A percentile compares a stretch with the other conserved stretches of the same genome.
These are phyloP conservation scores for Trichosporon coremiiforme DNA, from an alignment of 1,284 basidiomycete species.

Conservation along the genomic window DNA sequence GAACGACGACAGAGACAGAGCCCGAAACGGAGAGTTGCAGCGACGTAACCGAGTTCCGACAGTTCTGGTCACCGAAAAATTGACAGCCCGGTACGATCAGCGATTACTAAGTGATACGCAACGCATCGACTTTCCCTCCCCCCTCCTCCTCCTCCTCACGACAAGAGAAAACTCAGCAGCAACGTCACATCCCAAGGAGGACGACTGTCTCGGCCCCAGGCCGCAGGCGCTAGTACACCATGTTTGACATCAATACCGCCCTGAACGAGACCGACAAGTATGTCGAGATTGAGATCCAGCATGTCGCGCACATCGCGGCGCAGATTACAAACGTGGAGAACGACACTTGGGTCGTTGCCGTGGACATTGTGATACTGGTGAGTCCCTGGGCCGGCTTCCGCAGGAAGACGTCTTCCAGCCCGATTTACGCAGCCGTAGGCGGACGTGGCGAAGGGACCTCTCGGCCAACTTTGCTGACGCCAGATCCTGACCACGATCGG, in stretches of 20 bases:
- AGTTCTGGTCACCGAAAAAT: neutral
- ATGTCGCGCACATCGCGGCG: slow-evolving; percentile 25
- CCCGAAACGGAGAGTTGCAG: neutral
- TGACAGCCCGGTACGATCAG: neutral
- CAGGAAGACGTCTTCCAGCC: too few relatives aligned
- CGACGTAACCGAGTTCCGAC: neutral
- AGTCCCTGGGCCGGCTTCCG: too few relatives aligned
- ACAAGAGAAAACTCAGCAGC: neutral
- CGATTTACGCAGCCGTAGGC: too few relatives aligned
- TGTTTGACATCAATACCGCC: neutral
- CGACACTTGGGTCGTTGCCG: slow-evolving; percentile 46
- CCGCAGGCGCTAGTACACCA: neutral
- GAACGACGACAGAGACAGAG: neutral
- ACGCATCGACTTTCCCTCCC: too few relatives aligned
- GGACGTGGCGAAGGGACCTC: too few relatives aligned
- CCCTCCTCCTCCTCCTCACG: neutral
- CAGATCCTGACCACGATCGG: slow-evolving; percentile 47
- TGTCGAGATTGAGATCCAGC: slow-evolving; percentile 16
- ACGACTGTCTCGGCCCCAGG: neutral
- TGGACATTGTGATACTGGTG: slow-evolving; percentile 51
- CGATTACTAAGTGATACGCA: neutral
- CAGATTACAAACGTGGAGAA: slow-evolving; percentile 31
- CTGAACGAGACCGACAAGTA: neutral
- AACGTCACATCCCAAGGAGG: neutral
- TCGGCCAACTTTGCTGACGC: neutral